Percentiles rank a stretch among this genome's conserved stretches.
Evolutionary conservation across 352 stramenopile genomes (phyloP).

Genomic region (Phytophthora vignae): DNA sequence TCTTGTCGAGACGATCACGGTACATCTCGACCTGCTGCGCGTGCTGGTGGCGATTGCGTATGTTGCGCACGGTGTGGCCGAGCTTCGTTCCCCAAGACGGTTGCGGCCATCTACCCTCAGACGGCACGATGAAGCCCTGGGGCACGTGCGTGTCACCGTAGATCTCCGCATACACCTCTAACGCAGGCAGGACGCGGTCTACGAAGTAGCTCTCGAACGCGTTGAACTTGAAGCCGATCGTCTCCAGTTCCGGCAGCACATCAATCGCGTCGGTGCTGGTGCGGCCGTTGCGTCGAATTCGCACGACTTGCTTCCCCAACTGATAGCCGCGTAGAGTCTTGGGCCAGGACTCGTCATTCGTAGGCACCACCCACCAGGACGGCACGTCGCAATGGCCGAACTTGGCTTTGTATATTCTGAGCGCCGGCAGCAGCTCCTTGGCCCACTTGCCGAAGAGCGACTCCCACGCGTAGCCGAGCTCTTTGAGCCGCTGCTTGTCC

Average conservation of each 20-base stretch:
- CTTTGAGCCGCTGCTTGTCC: conserved; percentile 50
- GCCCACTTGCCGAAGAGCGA: conserved; percentile 68
- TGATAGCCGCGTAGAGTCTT: conserved; percentile 78
- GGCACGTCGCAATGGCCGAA: conserved; percentile 92
- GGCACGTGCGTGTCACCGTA: conserved; percentile 91
- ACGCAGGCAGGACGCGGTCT: conserved; percentile 66
- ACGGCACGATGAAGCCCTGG: conserved; percentile 91
- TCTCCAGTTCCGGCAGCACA: conserved; percentile 63
- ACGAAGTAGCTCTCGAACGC: conserved; percentile 68
- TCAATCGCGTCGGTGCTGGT: conserved; percentile 52
- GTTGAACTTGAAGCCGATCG: conserved; percentile 76
- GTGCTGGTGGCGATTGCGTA: conserved; percentile 89
- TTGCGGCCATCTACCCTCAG: conserved; percentile 79
- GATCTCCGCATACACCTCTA: conserved; percentile 86
- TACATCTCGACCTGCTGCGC: conserved; percentile 85
- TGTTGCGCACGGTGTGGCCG: conserved; percentile 90
- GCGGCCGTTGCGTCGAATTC: conserved; percentile 60
- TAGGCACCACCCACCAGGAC: conserved; percentile 60
- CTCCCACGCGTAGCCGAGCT: conserved; percentile 67
- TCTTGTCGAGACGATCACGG: conserved; percentile 77
- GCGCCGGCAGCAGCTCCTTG: conserved; percentile 65
- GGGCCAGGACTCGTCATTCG: conserved; percentile 66
- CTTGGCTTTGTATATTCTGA: conserved; percentile 83
- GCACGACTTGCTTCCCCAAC: conserved; percentile 86
- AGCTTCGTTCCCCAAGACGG: conserved; percentile 89